phyloP scores from a whole-genome alignment of 2,329 filamentous ascomycete genomes.

The Colletotrichum falcatum region DNA sequence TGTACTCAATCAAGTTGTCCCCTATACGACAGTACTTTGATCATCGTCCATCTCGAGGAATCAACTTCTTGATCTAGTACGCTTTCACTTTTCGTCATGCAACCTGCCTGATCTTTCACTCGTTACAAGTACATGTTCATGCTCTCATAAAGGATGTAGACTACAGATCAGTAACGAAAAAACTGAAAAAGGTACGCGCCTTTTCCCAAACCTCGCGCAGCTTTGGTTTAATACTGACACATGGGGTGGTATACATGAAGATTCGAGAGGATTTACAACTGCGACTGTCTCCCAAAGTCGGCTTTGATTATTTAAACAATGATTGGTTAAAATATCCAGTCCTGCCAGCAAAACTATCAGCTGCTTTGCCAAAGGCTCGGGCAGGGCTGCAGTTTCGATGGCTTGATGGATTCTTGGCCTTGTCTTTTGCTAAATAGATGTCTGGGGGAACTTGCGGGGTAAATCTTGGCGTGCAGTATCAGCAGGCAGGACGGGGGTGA shows the following conservation, averaged over 20 bases:
- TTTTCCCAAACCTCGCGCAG: neutral
- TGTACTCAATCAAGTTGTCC: neutral
- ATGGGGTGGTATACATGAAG: neutral
- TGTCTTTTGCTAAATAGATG: constrained; percentile 28
- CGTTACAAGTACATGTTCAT: neutral
- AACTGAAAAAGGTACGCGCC: neutral
- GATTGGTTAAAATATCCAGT: neutral
- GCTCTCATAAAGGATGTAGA: no score
- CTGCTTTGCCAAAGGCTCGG: neutral
- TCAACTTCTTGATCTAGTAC: neutral
- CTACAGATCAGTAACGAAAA: neutral
- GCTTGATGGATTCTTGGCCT: constrained; percentile 8
- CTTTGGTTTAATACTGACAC: neutral
- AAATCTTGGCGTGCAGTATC: constrained; percentile 30
- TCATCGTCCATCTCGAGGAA: neutral
- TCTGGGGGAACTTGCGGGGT: constrained; percentile 29
- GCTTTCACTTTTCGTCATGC: neutral
- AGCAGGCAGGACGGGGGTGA: constrained; percentile 5
- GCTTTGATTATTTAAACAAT: neutral
- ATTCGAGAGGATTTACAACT: neutral
- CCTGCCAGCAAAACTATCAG: neutral
- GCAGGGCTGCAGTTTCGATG: neutral
- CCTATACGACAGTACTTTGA: neutral
- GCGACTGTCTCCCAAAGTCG: neutral
- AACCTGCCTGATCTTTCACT: neutral